Evolutionary conservation across 352 stramenopile genomes (phyloP).

Genomic region (Phytophthora litchii): DNA sequence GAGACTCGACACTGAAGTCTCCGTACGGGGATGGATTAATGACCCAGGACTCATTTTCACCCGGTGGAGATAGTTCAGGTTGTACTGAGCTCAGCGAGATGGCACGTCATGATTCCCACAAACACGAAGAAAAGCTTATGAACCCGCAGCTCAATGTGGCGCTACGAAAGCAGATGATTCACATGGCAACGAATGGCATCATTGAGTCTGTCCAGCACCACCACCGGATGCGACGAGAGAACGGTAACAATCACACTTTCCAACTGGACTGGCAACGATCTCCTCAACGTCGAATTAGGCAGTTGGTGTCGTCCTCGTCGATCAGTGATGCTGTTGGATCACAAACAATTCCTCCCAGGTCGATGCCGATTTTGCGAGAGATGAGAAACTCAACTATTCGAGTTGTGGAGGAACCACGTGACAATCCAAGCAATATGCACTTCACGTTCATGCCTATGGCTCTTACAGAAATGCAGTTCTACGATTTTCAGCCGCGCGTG

Average conservation of each 20-base stretch:
- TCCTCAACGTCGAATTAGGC: conserved; percentile 55
- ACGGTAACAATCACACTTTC: conserved; percentile 84
- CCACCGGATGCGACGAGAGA: conserved; percentile 65
- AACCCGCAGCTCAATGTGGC: conserved; percentile 89
- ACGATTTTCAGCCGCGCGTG: conserved; percentile 82
- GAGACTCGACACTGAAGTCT: conserved; percentile 15
- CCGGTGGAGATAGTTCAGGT: conserved; percentile 14
- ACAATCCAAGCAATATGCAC: conserved; percentile 44
- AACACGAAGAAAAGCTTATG: conserved; percentile 52
- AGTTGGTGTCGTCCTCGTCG: conserved; percentile 55
- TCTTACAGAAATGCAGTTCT: conserved; percentile 89
- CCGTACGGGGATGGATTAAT: conserved; percentile 15
- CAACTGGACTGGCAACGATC: conserved; percentile 79
- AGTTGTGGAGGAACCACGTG: conserved; percentile 61
- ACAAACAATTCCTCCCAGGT: conserved; percentile 37
- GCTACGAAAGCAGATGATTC: conserved; percentile 86
- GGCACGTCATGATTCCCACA: conserved; percentile 20
- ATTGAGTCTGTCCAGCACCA: conserved; percentile 87
- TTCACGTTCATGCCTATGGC: conserved; percentile 74
- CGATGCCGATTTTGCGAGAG: conserved; percentile 31
- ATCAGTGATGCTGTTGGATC: conserved; percentile 35
- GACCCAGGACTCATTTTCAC: conserved; percentile 25
- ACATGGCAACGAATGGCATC: conserved; percentile 90
- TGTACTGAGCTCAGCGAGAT: conserved; percentile 24
- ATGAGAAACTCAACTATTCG: conserved; percentile 66